Base-by-base conservation (phyloP, 179 eudicot genomes). In the Drosera spatulata region DNA sequence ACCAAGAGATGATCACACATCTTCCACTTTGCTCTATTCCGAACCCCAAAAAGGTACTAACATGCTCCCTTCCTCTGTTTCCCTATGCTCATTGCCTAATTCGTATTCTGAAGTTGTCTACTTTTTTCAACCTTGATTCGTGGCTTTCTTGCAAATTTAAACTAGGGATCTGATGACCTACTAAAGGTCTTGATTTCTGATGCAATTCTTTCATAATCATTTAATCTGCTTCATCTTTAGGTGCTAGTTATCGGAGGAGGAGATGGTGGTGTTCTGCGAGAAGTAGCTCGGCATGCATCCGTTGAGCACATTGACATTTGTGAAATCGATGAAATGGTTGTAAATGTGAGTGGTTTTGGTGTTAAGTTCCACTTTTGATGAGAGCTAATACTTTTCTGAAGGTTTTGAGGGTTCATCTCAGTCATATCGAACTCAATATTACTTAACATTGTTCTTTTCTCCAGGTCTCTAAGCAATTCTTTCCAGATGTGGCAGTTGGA, bases 231-330 rank as follows among this genome's bases (percentile, higher is more conserved):
- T 61, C 47, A 10, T 39, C 22, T 76, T 40, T 64, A 84, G 90
- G 90, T 84, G 56, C 70, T 85, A 78, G 87, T 85, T 58, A 85
- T 85, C 75, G 87, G 91, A 63, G 91, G 87, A 43, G 87, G 87
- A 42, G 87, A 82, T 68, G 87, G 87, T 22, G 91, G 91, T 58
- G 91, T 85, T 58, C 56, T 82, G 60, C 87, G 91, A 62, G 91
- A 85, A 63, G 81, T 85, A 41, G 58, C 91, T 59, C 91, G 87
- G 47, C 77, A 85, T 70, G 58, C 83, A 57, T 69, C 83, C 7
- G 66, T 85, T 53, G 87, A 85, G 73, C 80, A 82, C 60, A 80
- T 85, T 39, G 91, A 85, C 61, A 82, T 85, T 10, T 82, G 87
- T 61, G 91, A 85, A 74, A 85, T 85, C 66, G 91, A 85, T 64